Evolutionary conservation across 257 asterid genomes (phyloP), one percentile per base, ranked within the genome.

Genomic region (Rehmannia glutinosa): DNA sequence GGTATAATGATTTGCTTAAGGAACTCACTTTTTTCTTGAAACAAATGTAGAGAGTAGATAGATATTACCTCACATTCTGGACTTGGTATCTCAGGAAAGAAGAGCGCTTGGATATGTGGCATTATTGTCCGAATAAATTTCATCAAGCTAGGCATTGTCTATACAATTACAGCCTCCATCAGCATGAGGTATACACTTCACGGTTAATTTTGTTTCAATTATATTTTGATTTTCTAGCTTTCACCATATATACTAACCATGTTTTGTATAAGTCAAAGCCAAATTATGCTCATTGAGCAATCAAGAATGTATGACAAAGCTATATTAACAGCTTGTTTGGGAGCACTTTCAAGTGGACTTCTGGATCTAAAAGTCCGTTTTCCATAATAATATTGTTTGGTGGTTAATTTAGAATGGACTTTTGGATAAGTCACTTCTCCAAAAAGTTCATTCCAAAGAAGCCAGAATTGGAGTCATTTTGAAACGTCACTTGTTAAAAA

Each of bases 91-190:
- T 74, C 70, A 82, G 87, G 87, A 3, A 63, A 70, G 45, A 76
- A 63, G 70, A 73, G 35, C 32, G 76, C 66, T 16, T 62, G 57
- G 32, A 41, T 76, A 7, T 79, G 84, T 59, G 84, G 78, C 38
- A 32, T 76, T 68, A 53, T 82, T 53, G 73, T 79, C 36, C 72
- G 72, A 20, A 70, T 79, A 70, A 71, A 73, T 42, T 76, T 82
- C 72, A 58, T 75, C 64, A 82, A 82, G 63, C 19, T 69, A 33
- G 82, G 78, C 4, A 66, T 82, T 41, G 87, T 82, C 7, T 82
- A 82, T 38, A 76, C 87, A 33, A 82, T 82, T 25, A 70, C 87
- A 35, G 56, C 81, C 15, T 62, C 73, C 35, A 68, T 43, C 54
- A 62, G 70, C 69, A 74, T 80, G 83, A 76, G 83, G 88, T 83